These are phyloP conservation scores for Naganishia antarctica DNA, from an alignment of 768 basidiomycete genomes.

Conservation along the genomic window DNA sequence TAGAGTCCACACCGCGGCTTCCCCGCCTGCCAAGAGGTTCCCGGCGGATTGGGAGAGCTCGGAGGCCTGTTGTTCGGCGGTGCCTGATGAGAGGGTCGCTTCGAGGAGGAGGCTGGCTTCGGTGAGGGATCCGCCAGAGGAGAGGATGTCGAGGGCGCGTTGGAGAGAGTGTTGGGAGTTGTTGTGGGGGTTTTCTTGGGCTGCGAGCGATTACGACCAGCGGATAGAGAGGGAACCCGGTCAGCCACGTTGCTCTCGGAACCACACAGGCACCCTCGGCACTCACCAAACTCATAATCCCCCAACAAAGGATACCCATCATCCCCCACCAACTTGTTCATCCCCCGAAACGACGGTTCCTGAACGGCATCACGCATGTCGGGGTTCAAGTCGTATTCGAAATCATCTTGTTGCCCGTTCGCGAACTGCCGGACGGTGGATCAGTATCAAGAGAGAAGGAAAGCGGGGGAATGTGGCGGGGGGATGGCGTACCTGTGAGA, in stretches of 20 bases:
- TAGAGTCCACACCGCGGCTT: slow-evolving; percentile 82
- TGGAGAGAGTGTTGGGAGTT: slow-evolving; percentile 10
- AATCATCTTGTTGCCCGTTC: slow-evolving; percentile 25
- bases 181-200: slow-evolving; percentile 67
- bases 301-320: slow-evolving; percentile 71
- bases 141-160: slow-evolving; percentile 53
- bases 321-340: slow-evolving; percentile 39
- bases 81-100: slow-evolving; percentile 61
- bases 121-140: slow-evolving; percentile 75
- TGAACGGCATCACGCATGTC: slow-evolving; percentile 31
- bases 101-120: slow-evolving; percentile 83
- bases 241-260: too few relatives aligned
- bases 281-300: slow-evolving; percentile 72
- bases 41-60: slow-evolving; percentile 53
- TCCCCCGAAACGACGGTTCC: slow-evolving; percentile 26
- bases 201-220: slow-evolving; percentile 49
- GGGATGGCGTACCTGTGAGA: slow-evolving; percentile 49
- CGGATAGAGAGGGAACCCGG: background rate
- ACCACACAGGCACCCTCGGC: too few relatives aligned
- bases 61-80: slow-evolving; percentile 19
- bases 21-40: slow-evolving; percentile 60
- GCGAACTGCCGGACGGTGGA: slow-evolving; percentile 43
- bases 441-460: slow-evolving; percentile 21
- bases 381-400: slow-evolving; percentile 33
- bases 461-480: background rate